Evolutionary conservation across 129 eudicot genomes (phyloP).

Genomic region (Arctium minus): DNA sequence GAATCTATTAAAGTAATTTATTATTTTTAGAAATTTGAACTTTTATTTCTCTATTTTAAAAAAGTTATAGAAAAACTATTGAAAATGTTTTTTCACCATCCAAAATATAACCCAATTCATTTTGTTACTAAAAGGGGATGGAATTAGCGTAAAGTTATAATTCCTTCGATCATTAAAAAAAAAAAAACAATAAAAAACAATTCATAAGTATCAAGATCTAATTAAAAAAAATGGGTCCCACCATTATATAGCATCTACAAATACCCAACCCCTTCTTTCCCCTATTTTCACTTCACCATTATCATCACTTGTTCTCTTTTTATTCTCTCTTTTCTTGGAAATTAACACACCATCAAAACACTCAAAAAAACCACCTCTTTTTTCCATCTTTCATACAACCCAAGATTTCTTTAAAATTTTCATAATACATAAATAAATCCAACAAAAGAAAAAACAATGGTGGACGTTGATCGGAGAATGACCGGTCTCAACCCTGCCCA

Average conservation of each 20-base stretch:
- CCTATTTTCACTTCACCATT: slow-evolving; percentile 38
- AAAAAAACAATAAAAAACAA: neutral
- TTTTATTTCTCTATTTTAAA: no score
- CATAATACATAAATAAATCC: neutral
- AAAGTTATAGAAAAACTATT: no score
- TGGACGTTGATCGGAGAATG: slow-evolving; percentile 93
- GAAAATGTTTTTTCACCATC: no score
- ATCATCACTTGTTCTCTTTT: neutral
- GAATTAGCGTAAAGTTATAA: neutral
- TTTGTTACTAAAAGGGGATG: neutral
- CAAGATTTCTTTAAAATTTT: neutral
- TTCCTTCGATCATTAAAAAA: neutral
- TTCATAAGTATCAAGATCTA: slow-evolving; percentile 24
- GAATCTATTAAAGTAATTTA: no score
- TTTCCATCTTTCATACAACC: neutral
- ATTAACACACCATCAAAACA: neutral
- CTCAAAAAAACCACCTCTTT: neutral
- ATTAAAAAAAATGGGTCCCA: slow-evolving; percentile 26
- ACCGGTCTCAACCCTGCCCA: slow-evolving; percentile 88
- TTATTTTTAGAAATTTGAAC: no score
- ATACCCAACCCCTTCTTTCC: slow-evolving; percentile 33
- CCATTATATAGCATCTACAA: slow-evolving; percentile 31
- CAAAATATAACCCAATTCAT: neutral
- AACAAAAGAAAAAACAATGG: slow-evolving; percentile 40
- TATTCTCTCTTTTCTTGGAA: neutral